Conservation (phyloP, 306 rosid species). For the Lupinus albus region DNA sequence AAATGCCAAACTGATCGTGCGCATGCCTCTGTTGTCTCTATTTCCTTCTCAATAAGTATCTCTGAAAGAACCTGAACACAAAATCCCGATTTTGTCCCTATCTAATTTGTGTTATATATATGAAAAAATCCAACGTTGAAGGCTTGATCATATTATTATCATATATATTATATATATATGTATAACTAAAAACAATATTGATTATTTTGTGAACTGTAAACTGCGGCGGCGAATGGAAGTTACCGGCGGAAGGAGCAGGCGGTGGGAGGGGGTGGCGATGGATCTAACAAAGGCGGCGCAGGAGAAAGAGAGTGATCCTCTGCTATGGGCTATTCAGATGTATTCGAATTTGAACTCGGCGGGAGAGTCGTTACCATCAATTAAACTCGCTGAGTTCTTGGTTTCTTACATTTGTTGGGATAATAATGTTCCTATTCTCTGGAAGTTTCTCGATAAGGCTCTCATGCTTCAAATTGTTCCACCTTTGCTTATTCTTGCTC, state of each 20-base stretch:
- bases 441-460: constrained; percentile 96
- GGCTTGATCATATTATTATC: too few species aligned
- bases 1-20: too few species aligned
- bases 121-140: too few species aligned
- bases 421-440: constrained; percentile 77
- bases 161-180: too few species aligned
- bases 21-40: too few species aligned
- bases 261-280: constrained; percentile 65
- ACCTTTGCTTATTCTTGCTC: constrained; percentile 86
- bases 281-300: constrained; percentile 78
- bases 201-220: too few species aligned
- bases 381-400: constrained; percentile 67
- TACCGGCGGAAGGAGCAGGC: constrained; percentile 1
- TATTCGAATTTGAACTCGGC: constrained; percentile 72
- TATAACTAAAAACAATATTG: too few species aligned
- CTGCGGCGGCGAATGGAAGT: constrained; percentile 28
- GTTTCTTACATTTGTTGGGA: constrained; percentile 94
- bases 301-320: constrained; percentile 78
- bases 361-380: constrained; percentile 77
- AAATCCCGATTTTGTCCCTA: too few species aligned
- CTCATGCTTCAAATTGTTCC: constrained; percentile 68
- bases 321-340: constrained; percentile 78
- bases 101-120: too few species aligned
- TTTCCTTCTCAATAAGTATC: too few species aligned
- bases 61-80: too few species aligned